Evolutionary conservation across 805 yeast species (phyloP), one percentile per base, ranked within the genome.

Genomic region (Ogataea zsoltii): DNA sequence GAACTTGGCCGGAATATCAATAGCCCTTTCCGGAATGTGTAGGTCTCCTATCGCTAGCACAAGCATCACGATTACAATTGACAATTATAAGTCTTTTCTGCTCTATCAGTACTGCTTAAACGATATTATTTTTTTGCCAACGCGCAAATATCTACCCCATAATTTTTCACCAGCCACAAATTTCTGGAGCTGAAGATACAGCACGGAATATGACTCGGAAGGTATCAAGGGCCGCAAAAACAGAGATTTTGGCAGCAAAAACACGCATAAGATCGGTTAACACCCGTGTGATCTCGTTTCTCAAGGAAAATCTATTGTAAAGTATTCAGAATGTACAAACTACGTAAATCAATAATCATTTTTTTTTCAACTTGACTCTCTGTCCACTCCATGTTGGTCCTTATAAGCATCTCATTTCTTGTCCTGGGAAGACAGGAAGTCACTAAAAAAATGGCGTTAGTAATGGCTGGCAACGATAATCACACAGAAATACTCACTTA

Each of bases 1-100:
- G 68, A 94, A 90, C 74, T 85, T 73, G 2, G 56, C 54, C 7
- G 85, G 85, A 2, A 80, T 58, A 29, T 67, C 91, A 21, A 79
- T 72, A 9, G 92, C 87, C 53, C 97, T 72, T 45, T 88, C 90
- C 1, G 99, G 99, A 26, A 92, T 85, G 64, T 84, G 89, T 2
- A 92, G 74, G 62, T 92, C 98, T 9, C 97, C 96, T 51, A 92
- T 80, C 2, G 95, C 95, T 34, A 92, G 70, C 18, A 85, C 70
- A 36, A 86, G 72, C 94, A 86, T 85, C 7, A 9, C n/a, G n/a
- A n/a, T n/a, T n/a, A 6, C 25, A 21, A 9, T 19, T 39, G 23
- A 23, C 31, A 35, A 35, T 35, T 35, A 31, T 6, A 4, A 11
- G 31, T 11, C 4, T 28, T n/a, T 11, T 28, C n/a, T 4, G 13